A percentile compares a stretch with the other conserved stretches of the same genome.
Evolutionary conservation across 257 asterid genomes (phyloP).

Genomic region (Verbena officinalis): DNA sequence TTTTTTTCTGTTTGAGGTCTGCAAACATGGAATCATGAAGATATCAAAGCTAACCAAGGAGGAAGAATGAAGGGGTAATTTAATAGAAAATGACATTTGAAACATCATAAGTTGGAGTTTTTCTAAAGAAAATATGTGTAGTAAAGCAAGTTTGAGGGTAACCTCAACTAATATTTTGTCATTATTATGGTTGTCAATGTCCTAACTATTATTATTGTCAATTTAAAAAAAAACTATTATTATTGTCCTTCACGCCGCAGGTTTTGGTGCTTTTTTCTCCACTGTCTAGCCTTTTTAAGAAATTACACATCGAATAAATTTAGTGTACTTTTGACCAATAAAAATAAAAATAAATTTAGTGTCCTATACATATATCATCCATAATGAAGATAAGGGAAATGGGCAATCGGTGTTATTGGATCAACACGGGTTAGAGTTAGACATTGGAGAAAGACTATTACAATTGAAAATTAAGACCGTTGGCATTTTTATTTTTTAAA

Average conservation of each 20-base stretch:
- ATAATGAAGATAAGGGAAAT: too few species aligned
- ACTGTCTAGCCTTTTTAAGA: not conserved
- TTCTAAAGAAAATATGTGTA: slow-evolving; percentile 2
- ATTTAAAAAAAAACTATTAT: too few species aligned
- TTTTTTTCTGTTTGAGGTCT: slow-evolving; percentile 16
- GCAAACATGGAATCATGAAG: slow-evolving; percentile 27
- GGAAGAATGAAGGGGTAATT: too few species aligned
- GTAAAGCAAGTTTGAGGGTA: not conserved
- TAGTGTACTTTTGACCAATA: too few species aligned
- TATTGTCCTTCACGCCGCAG: slow-evolving; percentile 42
- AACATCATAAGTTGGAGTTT: not conserved
- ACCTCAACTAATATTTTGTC: slow-evolving; percentile 17
- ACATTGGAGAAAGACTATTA: too few species aligned
- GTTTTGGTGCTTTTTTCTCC: slow-evolving; percentile 38
- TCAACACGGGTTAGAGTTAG: too few species aligned
- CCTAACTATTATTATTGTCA: slow-evolving; percentile 3
- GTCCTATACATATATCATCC: too few species aligned
- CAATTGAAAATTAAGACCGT: too few species aligned
- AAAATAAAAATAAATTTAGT: too few species aligned
- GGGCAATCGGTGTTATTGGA: too few species aligned
- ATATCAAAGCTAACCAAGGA: slow-evolving; percentile 1
- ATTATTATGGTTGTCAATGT: slow-evolving; percentile 17
- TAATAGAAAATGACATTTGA: too few species aligned
- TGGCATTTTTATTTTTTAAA: too few species aligned
- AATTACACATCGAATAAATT: not conserved